Evolutionary conservation across 2,329 filamentous ascomycete species (phyloP), one percentile per base, ranked within the genome.

Genomic region (Aspergillus ochraceus): DNA sequence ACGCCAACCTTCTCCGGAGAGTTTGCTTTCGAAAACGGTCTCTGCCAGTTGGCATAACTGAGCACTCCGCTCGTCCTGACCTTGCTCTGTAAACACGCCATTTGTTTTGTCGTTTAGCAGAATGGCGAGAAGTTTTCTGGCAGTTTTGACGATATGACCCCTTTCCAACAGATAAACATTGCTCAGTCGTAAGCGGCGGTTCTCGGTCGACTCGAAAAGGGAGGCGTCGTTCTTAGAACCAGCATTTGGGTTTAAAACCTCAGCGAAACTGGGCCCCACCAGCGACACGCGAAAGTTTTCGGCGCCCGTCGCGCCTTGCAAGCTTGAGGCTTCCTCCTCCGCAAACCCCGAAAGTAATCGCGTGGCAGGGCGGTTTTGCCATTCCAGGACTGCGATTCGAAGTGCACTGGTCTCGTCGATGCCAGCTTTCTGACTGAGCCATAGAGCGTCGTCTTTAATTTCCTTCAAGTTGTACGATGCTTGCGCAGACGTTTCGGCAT

Each of bases 391-490:
- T 2, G 88, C 88, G 49, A 96, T 82, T 60, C 95, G 86, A 69
- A 99, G 81, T 26, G 94, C 92, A 12, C 89, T 86, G 49, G 95
- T 81, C 74, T 97, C 88, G 74, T 95, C 92, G 65, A 97, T 86
- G 49, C 86, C 83, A 54, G 88, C 86, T 70, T 89, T 86, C 68
- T 89, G 86, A 76, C 91, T 93, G 63, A 99, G 80, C 92, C 93
- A 98, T 66, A 90, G 74, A 36, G 92, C 86, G 79, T 98, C 93
- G 51, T 86, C 85, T 78, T 96, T 97, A 73, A 98, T 86, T 70
- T 89, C 81, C 45, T 90, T 87, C 66, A 97, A 81, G 70, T 93
- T 86, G 72, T 89, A 91, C 58, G 85, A 85, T 46, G 85, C 84
- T 68, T 85, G 86, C 12, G 85, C 80, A 5, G 85, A 85, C 19